phyloP scores from a whole-genome alignment of 371 early-diverging fungal genomes.

The Zopfochytrium polystomum region DNA sequence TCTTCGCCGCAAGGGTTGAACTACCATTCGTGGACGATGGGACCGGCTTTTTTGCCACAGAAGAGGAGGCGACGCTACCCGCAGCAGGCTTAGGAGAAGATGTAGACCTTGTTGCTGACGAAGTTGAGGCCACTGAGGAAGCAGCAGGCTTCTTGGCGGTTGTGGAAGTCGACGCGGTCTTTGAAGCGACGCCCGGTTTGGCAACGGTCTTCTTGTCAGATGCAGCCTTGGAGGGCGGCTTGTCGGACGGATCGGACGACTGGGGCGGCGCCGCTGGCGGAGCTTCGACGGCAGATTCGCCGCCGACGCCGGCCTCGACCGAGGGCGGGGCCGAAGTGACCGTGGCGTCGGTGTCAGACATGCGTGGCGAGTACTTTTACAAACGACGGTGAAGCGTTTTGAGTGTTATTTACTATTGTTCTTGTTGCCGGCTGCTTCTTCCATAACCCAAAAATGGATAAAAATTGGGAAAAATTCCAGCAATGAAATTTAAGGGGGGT shows the following conservation, averaged over 20 bases:
- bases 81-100: no score
- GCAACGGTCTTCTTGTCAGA: not conserved
- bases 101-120: slow-evolving; percentile 1
- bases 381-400: slow-evolving; percentile 1
- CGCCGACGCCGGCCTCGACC: not conserved
- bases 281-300: not conserved
- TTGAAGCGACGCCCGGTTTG: not conserved
- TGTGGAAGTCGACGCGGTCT: not conserved
- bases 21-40: no score
- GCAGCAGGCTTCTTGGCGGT: no score
- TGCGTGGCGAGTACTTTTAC: not conserved
- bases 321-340: not conserved
- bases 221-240: not conserved
- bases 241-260: not conserved
- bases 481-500: no score
- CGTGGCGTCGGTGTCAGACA: not conserved
- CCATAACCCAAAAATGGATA: no score
- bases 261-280: not conserved
- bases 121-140: not conserved
- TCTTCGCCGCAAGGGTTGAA: no score
- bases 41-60: no score
- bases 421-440: slow-evolving; percentile 1
- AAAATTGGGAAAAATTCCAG: no score
- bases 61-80: no score
- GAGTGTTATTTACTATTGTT: not conserved